These are phyloP conservation scores for Pichia sp. DNA, from an alignment of 1,139 yeast genomes.

Conservation along the genomic window DNA sequence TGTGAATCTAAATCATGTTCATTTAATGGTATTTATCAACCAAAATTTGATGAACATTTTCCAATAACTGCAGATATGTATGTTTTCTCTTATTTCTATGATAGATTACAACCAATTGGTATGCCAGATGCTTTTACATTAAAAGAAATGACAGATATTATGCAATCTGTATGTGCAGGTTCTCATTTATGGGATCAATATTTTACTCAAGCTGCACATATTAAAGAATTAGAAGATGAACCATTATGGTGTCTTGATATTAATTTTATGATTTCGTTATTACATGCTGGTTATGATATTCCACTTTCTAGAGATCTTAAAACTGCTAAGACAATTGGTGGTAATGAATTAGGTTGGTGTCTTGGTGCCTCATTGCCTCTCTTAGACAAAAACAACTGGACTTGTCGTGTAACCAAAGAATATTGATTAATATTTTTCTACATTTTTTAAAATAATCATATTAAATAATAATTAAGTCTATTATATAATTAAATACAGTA, in stretches of 20 bases:
- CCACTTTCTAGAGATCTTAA: slow-evolving; percentile 83
- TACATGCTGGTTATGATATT: slow-evolving; percentile 93
- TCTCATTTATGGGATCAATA: slow-evolving; percentile 52
- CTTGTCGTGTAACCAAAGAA: slow-evolving; percentile 44
- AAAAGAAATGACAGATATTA: slow-evolving; percentile 74
- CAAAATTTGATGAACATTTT: slow-evolving; percentile 75
- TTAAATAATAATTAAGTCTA: too few species aligned
- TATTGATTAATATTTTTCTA: slow-evolving; percentile 2
- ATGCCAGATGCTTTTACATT: slow-evolving; percentile 87
- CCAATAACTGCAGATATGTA: slow-evolving; percentile 65
- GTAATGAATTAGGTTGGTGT: slow-evolving; percentile 97
- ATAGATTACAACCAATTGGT: slow-evolving; percentile 87
- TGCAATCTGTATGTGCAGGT: slow-evolving; percentile 82
- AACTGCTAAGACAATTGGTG: slow-evolving; percentile 83
- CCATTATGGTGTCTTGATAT: slow-evolving; percentile 94
- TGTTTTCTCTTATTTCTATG: slow-evolving; percentile 91
- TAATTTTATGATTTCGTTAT: slow-evolving; percentile 78
- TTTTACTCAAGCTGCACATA: slow-evolving; percentile 25
- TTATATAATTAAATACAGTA: too few species aligned
- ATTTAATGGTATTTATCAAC: slow-evolving; percentile 95
- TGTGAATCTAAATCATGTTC: slow-evolving; percentile 82
- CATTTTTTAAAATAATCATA: too few species aligned
- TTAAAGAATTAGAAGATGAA: slow-evolving; percentile 59
- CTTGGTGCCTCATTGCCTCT: slow-evolving; percentile 93
- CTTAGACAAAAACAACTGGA: slow-evolving; percentile 69